Conservation (phyloP, 2,329 filamentous ascomycete species). For the Ascochyta koolunga region DNA sequence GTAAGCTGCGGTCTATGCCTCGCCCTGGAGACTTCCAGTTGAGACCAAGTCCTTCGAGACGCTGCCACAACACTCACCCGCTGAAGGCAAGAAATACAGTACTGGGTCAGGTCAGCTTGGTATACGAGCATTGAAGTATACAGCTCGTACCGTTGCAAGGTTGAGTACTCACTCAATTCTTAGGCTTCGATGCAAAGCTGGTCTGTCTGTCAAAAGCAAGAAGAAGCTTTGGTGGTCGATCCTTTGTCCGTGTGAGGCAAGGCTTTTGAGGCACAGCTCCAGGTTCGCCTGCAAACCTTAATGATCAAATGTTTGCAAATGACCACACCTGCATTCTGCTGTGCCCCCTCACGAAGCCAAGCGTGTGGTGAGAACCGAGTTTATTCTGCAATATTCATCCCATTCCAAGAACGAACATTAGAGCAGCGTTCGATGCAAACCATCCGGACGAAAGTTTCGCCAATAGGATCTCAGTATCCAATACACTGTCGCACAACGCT, state of each 20-base stretch:
- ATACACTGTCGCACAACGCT: slow-evolving; percentile 5
- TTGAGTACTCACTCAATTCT: not conserved
- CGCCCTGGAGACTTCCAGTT: not conserved
- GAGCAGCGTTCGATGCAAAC: slow-evolving; percentile 1
- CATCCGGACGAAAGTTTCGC: not conserved
- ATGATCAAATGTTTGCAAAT: slow-evolving; percentile 2
- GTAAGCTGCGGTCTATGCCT: too few species aligned
- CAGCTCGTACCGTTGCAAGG: not conserved
- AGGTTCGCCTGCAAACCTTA: slow-evolving; percentile 2
- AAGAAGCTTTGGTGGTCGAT: not conserved
- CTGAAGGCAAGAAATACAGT: not conserved
- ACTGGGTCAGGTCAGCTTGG: slow-evolving; percentile 1
- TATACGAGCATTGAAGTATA: too few species aligned
- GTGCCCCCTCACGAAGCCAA: slow-evolving; percentile 2
- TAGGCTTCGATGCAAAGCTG: not conserved
- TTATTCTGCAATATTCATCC: slow-evolving; percentile 10
- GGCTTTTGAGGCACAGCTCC: slow-evolving; percentile 8
- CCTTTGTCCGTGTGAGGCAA: not conserved
- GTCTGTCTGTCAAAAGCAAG: not conserved
- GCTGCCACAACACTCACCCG: not conserved
- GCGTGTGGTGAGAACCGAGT: slow-evolving; percentile 8
- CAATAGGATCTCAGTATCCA: not conserved
- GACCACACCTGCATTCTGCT: slow-evolving; percentile 16
- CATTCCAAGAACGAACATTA: slow-evolving; percentile 1
- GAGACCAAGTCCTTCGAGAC: not conserved